Base-by-base conservation (phyloP, 148 eudicot species). In the Fallopia convolvulus region DNA sequence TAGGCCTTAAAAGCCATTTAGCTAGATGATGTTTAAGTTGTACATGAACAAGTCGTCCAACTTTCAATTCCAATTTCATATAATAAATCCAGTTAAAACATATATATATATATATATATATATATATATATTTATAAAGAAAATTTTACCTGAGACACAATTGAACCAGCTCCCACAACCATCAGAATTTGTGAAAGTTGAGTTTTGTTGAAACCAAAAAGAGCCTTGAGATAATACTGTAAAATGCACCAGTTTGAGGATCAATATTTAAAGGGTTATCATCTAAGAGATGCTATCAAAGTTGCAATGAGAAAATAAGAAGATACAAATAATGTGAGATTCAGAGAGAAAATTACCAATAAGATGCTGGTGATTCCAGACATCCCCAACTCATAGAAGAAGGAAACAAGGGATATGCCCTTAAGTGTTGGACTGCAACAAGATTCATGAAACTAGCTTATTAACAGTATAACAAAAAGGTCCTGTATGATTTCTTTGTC, bases 141-240 rank as follows among this genome's bases (percentile, higher is more conserved):
- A 26, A 74, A 75, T 78, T 26, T 70, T 81, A 91, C 98, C 98
- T 91, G 98, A 80, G 96, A 89, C 72, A 91, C 81, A 76, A 93
- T 93, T 71, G 96, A 91, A 76, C 98, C 98, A 47, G 90, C 81
- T 78, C 96, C 98, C 75, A 93, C 98, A 80, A 90, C 80, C 85
- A 86, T 86, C 85, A 88, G 81, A 77, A 93, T 87, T 85, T 93
- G 94, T 48, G 98, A 91, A 77, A 91, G 87, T 68, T 91, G 98
- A 75, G 91, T 90, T 82, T 93, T 93, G 87, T 89, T 81, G 76
- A 91, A 93, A 70, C 97, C 97, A 85, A 93, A 93, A 50, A 88
- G 90, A 58, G 98, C 82, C 86, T 91, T 93, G 78, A 93, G 88
- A 80, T 93, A 93, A 81, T 91, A 93, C 97, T 93, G 91, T 78